Percentiles rank a stretch among this genome's conserved stretches.
phyloP scores from a whole-genome alignment of 352 stramenopile genomes.

The Phytopythium helicoides region DNA sequence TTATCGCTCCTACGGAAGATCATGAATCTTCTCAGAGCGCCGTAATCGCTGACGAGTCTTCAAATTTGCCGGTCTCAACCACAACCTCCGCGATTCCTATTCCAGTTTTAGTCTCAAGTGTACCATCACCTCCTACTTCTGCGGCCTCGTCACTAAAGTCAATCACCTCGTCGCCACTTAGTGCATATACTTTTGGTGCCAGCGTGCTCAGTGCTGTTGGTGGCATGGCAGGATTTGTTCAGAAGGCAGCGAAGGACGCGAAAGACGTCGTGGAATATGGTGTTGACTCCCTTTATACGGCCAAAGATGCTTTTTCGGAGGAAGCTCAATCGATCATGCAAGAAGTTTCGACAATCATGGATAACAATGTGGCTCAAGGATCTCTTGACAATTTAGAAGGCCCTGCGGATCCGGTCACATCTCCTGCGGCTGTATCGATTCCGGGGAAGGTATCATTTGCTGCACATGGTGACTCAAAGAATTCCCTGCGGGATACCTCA shows the following conservation, averaged over 20 bases:
- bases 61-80: background rate
- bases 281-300: constrained; percentile 73
- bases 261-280: constrained; percentile 72
- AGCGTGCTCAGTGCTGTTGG: constrained; percentile 66
- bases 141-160: constrained; percentile 11
- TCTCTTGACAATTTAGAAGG: background rate
- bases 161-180: constrained; percentile 30
- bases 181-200: constrained; percentile 47
- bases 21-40: too few relatives aligned
- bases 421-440: too few relatives aligned
- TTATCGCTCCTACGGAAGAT: too few relatives aligned
- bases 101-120: constrained; percentile 5
- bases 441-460: background rate
- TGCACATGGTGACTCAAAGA: constrained; percentile 13
- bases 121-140: constrained; percentile 11
- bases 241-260: constrained; percentile 71
- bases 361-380: constrained; percentile 12
- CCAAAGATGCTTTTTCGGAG: constrained; percentile 62
- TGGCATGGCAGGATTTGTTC: constrained; percentile 62
- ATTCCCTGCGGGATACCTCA: too few relatives aligned
- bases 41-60: background rate
- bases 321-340: constrained; percentile 62
- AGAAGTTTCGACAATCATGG: constrained; percentile 61
- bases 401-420: background rate
- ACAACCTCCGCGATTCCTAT: constrained; percentile 7